These are phyloP conservation scores for Paracamarosporium sp. DNA, from an alignment of 2,329 filamentous ascomycete species.

Conservation along the genomic window DNA sequence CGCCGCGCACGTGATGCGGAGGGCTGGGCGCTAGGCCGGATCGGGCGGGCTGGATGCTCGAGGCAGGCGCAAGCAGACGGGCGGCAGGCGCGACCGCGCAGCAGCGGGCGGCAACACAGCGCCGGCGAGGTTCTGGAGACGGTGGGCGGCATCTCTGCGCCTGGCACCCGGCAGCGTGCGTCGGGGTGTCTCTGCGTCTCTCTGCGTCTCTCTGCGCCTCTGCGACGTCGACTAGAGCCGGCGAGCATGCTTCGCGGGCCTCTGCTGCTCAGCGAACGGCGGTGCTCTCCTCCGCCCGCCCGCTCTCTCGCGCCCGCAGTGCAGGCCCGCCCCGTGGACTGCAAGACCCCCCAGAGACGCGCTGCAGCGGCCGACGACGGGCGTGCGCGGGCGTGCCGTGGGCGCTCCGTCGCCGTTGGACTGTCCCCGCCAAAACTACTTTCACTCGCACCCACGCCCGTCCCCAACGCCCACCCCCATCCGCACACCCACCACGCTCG, in stretches of 20 bases:
- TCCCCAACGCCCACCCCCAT: conserved; percentile 14
- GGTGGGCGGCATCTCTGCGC: too few species aligned
- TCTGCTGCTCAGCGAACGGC: conserved; percentile 27
- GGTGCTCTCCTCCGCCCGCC: conserved; percentile 9
- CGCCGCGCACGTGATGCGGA: neutral
- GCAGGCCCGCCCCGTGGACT: neutral
- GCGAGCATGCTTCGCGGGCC: conserved; percentile 5
- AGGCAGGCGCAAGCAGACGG: conserved; percentile 2
- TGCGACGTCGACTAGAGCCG: neutral
- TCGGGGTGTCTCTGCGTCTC: too few species aligned
- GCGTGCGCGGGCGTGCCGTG: conserved; percentile 1
- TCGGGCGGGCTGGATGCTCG: neutral
- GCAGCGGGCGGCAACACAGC: neutral
- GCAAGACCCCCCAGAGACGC: neutral
- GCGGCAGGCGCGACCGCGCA: neutral
- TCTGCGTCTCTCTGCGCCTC: too few species aligned
- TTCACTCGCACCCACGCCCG: conserved; percentile 13
- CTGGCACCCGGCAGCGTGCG: neutral
- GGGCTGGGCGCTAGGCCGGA: neutral
- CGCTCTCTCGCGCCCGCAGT: conserved; percentile 6
- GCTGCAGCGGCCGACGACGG: neutral
- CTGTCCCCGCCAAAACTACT: conserved; percentile 13
- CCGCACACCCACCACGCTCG: conserved; percentile 23
- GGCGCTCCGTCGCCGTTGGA: conserved; percentile 3
- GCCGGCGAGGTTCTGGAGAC: neutral